Evolutionary conservation across 495 filamentous ascomycete genomes (phyloP), one percentile per base, ranked within the genome.

Genomic region (Aspergillus olivimuriae): DNA sequence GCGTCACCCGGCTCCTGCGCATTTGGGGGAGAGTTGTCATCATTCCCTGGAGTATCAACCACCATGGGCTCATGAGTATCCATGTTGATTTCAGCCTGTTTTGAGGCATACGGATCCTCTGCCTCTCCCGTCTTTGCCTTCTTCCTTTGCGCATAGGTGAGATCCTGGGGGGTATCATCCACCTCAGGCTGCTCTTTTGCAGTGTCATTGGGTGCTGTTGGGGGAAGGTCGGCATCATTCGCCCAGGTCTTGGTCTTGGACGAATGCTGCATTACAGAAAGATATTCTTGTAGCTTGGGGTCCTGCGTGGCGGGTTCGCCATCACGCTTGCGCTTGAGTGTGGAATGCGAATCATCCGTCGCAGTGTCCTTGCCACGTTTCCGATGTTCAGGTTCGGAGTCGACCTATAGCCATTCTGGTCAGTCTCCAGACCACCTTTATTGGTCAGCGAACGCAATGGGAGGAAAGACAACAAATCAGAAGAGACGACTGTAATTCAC

Each of bases 201-300:
- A 14, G 44, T 43, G n/a, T 56, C 23, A 4, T 56, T 46, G 28
- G n/a, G n/a, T n/a, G 46, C 51, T 24, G 49, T 40, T 19, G 63
- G 47, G 26, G 66, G 57, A 38, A 68, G 58, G n/a, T 63, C 52
- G 47, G 73, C 70, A 53, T 82, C 70, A 52, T 81, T 79, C 30
- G 76, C 72, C 79, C 83, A 88, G 32, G 68, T 82, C 55, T 80
- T 80, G 10, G 74, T 71, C 50, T 86, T 82, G 12, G 80, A 83
- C 10, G 73, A 68, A 30, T 80, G 73, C 46, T 81, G 75, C 86
- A 94, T 90, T 32, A 88, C 76, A 44, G 85, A 82, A 33, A 98
- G 65, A 60, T 83, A 98, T 66, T 97, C 90, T 52, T 86, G 76
- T 21, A 96, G 66, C 63, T 92, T 92, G 7, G 81, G 74, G 58